These are phyloP conservation scores for Grigorovia transvaalensis DNA, from an alignment of 805 yeast genomes.

Conservation along the genomic window DNA sequence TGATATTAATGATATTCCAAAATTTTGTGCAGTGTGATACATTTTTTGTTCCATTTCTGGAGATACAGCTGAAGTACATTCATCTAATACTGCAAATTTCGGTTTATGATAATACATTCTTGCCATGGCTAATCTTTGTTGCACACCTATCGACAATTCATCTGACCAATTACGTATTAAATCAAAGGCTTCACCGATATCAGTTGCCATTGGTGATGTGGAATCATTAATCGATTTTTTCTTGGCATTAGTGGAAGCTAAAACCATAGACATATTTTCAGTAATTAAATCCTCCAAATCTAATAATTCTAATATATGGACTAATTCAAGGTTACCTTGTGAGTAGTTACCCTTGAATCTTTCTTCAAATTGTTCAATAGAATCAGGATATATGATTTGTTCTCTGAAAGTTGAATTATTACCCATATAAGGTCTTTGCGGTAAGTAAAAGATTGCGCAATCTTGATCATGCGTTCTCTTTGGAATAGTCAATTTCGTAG, in stretches of 20 bases:
- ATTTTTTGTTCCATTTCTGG: constrained; percentile 84
- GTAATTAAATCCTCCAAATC: constrained; percentile 49
- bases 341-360: constrained; percentile 22
- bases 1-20: constrained; percentile 74
- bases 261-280: constrained; percentile 32
- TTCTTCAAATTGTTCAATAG: constrained; percentile 44
- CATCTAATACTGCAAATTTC: constrained; percentile 88
- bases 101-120: constrained; percentile 86
- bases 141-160: constrained; percentile 81
- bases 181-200: constrained; percentile 48
- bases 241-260: constrained; percentile 14
- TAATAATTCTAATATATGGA: constrained; percentile 44
- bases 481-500: constrained; percentile 35
- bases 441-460: constrained; percentile 63
- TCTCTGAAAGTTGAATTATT: constrained; percentile 58
- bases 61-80: constrained; percentile 90
- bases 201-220: constrained; percentile 5
- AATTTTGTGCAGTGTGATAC: constrained; percentile 69
- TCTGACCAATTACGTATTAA: constrained; percentile 76
- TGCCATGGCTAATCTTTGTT: constrained; percentile 88
- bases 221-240: background rate
- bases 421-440: constrained; percentile 84
- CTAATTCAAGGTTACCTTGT: constrained; percentile 37
- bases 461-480: constrained; percentile 26
- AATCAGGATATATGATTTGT: constrained; percentile 82